Evolutionary conservation across 768 basidiomycete genomes (phyloP).

Genomic region (Cubamyces lactineus): DNA sequence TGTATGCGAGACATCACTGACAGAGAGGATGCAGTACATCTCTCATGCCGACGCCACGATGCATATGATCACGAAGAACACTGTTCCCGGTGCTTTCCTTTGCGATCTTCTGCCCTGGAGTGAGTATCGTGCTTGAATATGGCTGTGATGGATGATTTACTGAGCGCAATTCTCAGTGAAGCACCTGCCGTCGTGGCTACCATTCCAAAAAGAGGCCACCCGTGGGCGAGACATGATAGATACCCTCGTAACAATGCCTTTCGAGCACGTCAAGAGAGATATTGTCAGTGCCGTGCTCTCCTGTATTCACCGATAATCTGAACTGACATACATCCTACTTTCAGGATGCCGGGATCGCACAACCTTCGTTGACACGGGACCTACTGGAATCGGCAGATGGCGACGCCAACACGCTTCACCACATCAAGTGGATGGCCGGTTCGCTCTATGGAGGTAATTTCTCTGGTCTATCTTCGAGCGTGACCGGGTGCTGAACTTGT

Average conservation of each 20-base stretch:
- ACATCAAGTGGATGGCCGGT: constrained; percentile 13
- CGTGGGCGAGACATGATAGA: constrained; percentile 21
- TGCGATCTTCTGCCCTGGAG: constrained; percentile 33
- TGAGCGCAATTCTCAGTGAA: constrained; percentile 21
- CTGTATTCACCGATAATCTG: too few relatives aligned
- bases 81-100: constrained; percentile 45
- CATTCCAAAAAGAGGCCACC: constrained; percentile 30
- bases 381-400: constrained; percentile 22
- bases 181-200: constrained; percentile 32
- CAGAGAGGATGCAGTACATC: constrained; percentile 36
- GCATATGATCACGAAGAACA: constrained; percentile 36
- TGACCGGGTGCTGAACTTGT: too few relatives aligned
- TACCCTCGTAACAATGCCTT: constrained; percentile 22
- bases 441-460: constrained; percentile 18
- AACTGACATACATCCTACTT: too few relatives aligned
- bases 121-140: not conserved
- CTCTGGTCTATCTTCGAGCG: too few relatives aligned
- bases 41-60: constrained; percentile 42
- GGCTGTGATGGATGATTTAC: too few relatives aligned
- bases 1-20: not conserved
- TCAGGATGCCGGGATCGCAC: constrained; percentile 20
- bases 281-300: constrained; percentile 23
- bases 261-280: constrained; percentile 28
- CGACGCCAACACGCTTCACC: not conserved
- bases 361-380: constrained; percentile 22